Percentiles rank a stretch among this genome's conserved stretches.
Conservation (phyloP, 306 rosid genomes). For the Rubus parviflorus region DNA sequence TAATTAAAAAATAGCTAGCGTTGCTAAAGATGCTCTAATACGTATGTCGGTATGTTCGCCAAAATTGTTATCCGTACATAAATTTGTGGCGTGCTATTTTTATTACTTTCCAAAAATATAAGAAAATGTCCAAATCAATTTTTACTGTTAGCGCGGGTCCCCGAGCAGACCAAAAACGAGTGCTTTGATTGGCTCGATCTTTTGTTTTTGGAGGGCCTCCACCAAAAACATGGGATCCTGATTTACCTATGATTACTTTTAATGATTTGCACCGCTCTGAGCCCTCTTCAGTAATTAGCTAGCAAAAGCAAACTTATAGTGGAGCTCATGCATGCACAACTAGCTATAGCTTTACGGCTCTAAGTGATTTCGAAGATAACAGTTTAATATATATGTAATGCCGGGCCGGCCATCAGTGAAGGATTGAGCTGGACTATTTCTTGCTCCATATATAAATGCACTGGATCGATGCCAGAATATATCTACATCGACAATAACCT, state of each 20-base stretch:
- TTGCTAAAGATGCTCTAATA: too few species aligned
- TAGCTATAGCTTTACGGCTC: neutral
- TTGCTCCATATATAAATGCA: neutral
- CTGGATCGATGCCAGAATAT: neutral
- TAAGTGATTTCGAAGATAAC: neutral
- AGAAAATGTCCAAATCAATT: neutral
- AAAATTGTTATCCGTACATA: too few species aligned
- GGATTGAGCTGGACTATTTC: neutral
- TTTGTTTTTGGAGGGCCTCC: neutral
- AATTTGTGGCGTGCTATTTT: neutral
- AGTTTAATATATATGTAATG: neutral
- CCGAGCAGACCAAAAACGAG: neutral
- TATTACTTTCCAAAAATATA: neutral
- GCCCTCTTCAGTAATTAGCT: neutral
- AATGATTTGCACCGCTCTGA: neutral
- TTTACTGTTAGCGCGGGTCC: neutral
- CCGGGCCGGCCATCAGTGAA: neutral
- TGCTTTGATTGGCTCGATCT: neutral
- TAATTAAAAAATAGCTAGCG: too few species aligned
- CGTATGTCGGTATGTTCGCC: too few species aligned
- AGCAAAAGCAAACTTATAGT: neutral
- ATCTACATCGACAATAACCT: neutral
- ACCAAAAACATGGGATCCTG: neutral
- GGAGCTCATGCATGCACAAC: neutral
- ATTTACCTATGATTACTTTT: neutral